These are phyloP conservation scores for Biancaea sappan DNA, from an alignment of 306 rosid genomes.

Conservation along the genomic window DNA sequence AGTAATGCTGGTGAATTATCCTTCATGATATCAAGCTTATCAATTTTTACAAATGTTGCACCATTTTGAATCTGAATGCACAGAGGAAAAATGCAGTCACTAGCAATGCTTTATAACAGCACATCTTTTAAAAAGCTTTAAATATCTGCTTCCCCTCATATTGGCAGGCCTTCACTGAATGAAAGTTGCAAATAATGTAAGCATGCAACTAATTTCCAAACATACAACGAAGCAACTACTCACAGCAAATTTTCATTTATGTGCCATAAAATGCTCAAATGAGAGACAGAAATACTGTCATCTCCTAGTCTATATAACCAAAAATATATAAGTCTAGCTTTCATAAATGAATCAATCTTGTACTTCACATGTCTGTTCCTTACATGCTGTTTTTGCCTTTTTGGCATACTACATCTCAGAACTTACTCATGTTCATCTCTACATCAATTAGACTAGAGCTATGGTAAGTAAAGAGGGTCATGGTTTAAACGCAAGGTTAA, in stretches of 20 bases:
- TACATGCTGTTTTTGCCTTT: neutral
- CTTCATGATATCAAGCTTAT: slow-evolving; percentile 68
- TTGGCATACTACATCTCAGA: neutral
- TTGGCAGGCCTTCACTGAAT: slow-evolving; percentile 7
- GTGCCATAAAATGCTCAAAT: neutral
- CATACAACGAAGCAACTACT: slow-evolving; percentile 27
- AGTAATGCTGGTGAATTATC: slow-evolving; percentile 89
- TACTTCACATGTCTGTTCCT: neutral
- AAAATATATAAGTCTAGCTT: neutral
- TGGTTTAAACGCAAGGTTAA: neutral
- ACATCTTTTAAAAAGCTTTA: slow-evolving; percentile 15
- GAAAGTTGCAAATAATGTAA: slow-evolving; percentile 3
- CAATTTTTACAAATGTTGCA: slow-evolving; percentile 84
- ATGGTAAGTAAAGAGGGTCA: neutral
- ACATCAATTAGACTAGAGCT: neutral
- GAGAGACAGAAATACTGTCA: neutral
- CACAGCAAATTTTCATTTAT: neutral
- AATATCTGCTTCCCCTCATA: neutral
- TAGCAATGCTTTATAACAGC: slow-evolving; percentile 5
- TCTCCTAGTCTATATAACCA: neutral
- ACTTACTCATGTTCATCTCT: neutral
- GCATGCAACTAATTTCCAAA: slow-evolving; percentile 9
- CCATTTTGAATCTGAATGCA: slow-evolving; percentile 73
- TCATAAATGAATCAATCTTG: neutral
- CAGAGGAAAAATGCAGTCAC: slow-evolving; percentile 29